These are phyloP conservation scores for Cladophialophora exuberans DNA, from an alignment of 2,329 filamentous ascomycete genomes.

Conservation along the genomic window DNA sequence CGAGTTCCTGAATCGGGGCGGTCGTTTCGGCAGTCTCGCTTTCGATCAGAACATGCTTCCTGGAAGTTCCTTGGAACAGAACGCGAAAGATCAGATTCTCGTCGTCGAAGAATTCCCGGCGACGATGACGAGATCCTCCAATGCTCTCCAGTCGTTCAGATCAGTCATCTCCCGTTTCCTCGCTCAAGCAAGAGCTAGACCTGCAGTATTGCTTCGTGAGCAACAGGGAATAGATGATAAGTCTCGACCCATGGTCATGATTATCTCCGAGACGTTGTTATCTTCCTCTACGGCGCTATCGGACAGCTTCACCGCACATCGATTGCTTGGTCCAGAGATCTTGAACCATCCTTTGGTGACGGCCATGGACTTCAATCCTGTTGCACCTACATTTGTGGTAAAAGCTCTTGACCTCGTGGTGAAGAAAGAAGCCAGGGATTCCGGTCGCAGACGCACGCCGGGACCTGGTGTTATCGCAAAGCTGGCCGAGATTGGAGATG, in stretches of 20 bases:
- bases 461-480: constrained; percentile 77
- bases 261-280: constrained; percentile 87
- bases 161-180: constrained; percentile 75
- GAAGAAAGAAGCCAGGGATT: constrained; percentile 80
- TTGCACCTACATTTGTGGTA: constrained; percentile 81
- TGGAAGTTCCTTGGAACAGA: constrained; percentile 8
- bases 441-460: constrained; percentile 73
- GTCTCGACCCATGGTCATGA: constrained; percentile 77
- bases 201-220: constrained; percentile 46
- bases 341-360: constrained; percentile 77
- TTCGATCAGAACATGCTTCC: constrained; percentile 34
- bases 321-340: constrained; percentile 84
- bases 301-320: constrained; percentile 91
- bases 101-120: constrained; percentile 83
- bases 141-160: constrained; percentile 71
- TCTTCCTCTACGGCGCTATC: constrained; percentile 82
- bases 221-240: constrained; percentile 42
- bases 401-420: constrained; percentile 84
- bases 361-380: constrained; percentile 88
- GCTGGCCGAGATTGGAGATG: constrained; percentile 85
- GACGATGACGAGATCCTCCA: constrained; percentile 69
- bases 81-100: constrained; percentile 59
- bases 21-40: constrained; percentile 76
- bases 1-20: constrained; percentile 82
- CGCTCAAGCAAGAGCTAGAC: constrained; percentile 64